phyloP scores from a whole-genome alignment of 2,329 filamentous ascomycete species.

The Aspergillus sp. region DNA sequence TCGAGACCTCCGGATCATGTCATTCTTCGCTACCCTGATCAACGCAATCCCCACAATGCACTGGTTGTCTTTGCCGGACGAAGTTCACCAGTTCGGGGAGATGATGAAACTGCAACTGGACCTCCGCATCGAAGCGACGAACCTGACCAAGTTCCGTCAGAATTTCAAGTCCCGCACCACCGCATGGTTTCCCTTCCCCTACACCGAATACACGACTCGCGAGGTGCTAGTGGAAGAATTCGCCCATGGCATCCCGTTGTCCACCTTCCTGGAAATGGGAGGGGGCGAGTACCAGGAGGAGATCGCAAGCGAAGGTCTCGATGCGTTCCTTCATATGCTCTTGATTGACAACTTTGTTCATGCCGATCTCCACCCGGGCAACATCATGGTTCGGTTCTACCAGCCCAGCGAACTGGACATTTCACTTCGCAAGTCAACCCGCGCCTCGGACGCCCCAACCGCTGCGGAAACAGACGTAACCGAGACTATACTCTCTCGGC shows the following conservation, averaged over 20 bases:
- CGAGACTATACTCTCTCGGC: slow-evolving; percentile 76
- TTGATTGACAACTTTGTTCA: slow-evolving; percentile 97
- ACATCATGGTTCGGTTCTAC: slow-evolving; percentile 99
- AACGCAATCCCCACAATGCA: slow-evolving; percentile 91
- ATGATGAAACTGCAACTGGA: slow-evolving; percentile 99
- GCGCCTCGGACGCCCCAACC: slow-evolving; percentile 42
- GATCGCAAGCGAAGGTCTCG: slow-evolving; percentile 90
- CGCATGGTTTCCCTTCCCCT: slow-evolving; percentile 96
- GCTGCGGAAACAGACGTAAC: slow-evolving; percentile 71
- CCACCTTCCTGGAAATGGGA: slow-evolving; percentile 86
- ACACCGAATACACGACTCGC: slow-evolving; percentile 86
- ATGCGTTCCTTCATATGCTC: slow-evolving; percentile 95
- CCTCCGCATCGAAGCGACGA: slow-evolving; percentile 89
- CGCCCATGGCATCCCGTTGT: slow-evolving; percentile 87
- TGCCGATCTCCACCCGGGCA: slow-evolving; percentile 92
- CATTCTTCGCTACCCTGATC: slow-evolving; percentile 78
- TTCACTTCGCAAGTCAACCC: slow-evolving; percentile 48
- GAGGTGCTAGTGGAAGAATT: slow-evolving; percentile 94
- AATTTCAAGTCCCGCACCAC: slow-evolving; percentile 88
- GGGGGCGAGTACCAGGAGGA: slow-evolving; percentile 91
- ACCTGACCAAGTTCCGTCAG: slow-evolving; percentile 79
- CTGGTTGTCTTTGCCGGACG: slow-evolving; percentile 94
- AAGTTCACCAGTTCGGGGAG: slow-evolving; percentile 89
- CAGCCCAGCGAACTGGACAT: slow-evolving; percentile 72
- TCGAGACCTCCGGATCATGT: slow-evolving; percentile 93